phyloP scores from a whole-genome alignment of 768 basidiomycete genomes.

The Xerocomus potaroensis region DNA sequence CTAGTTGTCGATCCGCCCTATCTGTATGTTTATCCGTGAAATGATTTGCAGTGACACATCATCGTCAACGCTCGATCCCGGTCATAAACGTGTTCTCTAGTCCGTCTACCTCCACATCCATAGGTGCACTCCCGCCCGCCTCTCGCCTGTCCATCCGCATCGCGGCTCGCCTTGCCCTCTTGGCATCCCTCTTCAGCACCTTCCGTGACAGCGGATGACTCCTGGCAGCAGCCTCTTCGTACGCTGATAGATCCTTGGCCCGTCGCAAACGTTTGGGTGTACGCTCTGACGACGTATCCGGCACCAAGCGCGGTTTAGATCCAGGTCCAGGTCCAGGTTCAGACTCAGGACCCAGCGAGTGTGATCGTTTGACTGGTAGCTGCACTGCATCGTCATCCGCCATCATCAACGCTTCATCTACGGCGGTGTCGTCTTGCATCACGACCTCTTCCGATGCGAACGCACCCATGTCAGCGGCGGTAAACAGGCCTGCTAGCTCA shows the following conservation, averaged over 20 bases:
- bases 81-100: slow-evolving; percentile 23
- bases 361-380: slow-evolving; percentile 28
- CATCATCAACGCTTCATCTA: slow-evolving; percentile 33
- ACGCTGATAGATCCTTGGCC: slow-evolving; percentile 49
- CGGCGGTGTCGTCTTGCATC: slow-evolving; percentile 40
- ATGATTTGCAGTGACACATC: not conserved
- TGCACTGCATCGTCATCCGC: slow-evolving; percentile 36
- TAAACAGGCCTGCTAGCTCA: slow-evolving; percentile 75
- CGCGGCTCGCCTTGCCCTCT: slow-evolving; percentile 54
- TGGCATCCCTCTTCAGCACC: slow-evolving; percentile 60
- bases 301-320: not conserved
- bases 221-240: slow-evolving; percentile 46
- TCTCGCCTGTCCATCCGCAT: slow-evolving; percentile 21
- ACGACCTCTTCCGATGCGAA: slow-evolving; percentile 47
- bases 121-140: slow-evolving; percentile 11
- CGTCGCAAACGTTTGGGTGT: slow-evolving; percentile 58
- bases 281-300: slow-evolving; percentile 7
- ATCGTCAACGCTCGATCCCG: slow-evolving; percentile 14
- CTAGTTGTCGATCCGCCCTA: no score
- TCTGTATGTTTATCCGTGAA: not conserved
- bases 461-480: slow-evolving; percentile 76
- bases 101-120: slow-evolving; percentile 30
- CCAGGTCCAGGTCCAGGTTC: not conserved
- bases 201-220: slow-evolving; percentile 49
- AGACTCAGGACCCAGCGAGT: slow-evolving; percentile 6